Evolutionary conservation across 164 flowering plant species (phyloP).

Genomic region (Piper betle): DNA sequence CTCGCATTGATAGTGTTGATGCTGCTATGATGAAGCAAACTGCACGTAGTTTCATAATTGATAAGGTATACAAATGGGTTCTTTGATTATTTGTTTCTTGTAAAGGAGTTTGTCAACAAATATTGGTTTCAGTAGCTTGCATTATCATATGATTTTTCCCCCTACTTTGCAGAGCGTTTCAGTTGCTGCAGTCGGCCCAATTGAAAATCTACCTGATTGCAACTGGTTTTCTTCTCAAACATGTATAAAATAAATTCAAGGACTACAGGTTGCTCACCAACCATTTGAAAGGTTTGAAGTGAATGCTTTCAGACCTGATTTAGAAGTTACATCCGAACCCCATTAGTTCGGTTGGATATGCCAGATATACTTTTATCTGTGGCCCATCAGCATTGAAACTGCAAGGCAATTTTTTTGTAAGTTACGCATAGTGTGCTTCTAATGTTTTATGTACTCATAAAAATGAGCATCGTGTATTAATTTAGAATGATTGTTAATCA

Average conservation of each 20-base stretch:
- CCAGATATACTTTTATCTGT: too few relatives aligned
- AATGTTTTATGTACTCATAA: too few relatives aligned
- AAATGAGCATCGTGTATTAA: too few relatives aligned
- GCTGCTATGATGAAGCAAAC: conserved; percentile 65
- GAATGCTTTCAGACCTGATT: too few relatives aligned
- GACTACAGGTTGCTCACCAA: neutral
- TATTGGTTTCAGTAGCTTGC: too few relatives aligned
- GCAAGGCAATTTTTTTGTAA: too few relatives aligned
- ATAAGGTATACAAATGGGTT: conserved; percentile 26
- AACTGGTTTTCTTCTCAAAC: conserved; percentile 54
- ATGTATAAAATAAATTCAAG: neutral
- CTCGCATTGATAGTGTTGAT: conserved; percentile 79
- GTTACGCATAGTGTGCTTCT: too few relatives aligned
- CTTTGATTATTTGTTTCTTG: neutral
- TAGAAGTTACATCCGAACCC: too few relatives aligned
- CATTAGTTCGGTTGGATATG: neutral
- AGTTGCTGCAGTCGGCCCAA: conserved; percentile 65
- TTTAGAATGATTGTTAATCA: too few relatives aligned
- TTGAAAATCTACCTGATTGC: conserved; percentile 62
- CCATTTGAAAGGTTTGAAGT: neutral
- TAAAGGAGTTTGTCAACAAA: neutral
- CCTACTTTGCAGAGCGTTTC: conserved; percentile 21
- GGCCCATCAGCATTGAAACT: too few relatives aligned
- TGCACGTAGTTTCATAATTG: conserved; percentile 58
- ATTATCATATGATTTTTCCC: neutral